These are phyloP conservation scores for Vicia sativa DNA, from an alignment of 306 rosid genomes.

Conservation along the genomic window DNA sequence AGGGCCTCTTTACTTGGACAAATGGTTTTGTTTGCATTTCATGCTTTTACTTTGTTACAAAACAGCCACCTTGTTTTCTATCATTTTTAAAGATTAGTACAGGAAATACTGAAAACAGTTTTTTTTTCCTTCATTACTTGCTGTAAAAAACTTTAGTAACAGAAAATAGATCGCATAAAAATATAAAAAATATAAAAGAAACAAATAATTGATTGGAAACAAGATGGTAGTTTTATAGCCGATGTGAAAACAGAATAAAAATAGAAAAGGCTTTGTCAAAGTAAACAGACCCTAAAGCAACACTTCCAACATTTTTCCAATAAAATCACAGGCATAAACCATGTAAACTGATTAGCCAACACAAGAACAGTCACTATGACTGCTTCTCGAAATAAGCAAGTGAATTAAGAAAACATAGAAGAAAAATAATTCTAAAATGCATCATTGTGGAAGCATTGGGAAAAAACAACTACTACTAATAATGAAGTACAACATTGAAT, in stretches of 20 bases:
- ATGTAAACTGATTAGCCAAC: constrained; percentile 4
- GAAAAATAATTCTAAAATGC: not conserved
- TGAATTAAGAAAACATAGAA: constrained; percentile 20
- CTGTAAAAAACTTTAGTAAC: not conserved
- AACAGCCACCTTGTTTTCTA: not conserved
- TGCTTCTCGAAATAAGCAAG: constrained; percentile 1
- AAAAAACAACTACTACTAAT: not conserved
- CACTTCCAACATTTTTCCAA: not conserved
- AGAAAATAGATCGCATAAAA: not conserved
- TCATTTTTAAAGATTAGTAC: not conserved
- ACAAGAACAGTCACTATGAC: not conserved
- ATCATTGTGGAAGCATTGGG: constrained; percentile 15
- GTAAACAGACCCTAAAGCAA: too few species aligned
- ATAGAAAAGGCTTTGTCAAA: not conserved
- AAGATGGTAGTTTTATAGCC: not conserved
- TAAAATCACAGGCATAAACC: not conserved
- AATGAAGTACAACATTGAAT: constrained; percentile 18
- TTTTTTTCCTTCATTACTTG: not conserved
- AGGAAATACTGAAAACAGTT: not conserved
- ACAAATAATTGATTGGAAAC: not conserved
- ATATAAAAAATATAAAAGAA: too few species aligned
- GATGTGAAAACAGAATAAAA: not conserved
- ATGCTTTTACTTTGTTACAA: not conserved
- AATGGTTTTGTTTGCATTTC: not conserved
- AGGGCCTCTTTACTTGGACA: not conserved